Base-by-base conservation (phyloP, 108 stramenopile species). In the Cyclotella distinguenda region DNA sequence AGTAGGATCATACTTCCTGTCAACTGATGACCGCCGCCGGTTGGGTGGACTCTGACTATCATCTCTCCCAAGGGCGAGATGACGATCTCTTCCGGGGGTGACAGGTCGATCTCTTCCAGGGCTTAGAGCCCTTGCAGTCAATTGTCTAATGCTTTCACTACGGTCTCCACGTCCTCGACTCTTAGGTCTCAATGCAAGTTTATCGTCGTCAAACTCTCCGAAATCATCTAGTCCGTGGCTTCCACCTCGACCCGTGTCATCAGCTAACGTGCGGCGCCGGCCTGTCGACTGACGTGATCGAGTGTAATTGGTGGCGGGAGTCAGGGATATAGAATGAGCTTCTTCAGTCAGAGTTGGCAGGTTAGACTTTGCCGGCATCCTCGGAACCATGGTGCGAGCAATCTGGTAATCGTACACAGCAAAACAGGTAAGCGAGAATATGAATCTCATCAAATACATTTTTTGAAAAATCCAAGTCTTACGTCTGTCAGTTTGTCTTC, bases 401-500 rank as follows among this genome's bases (percentile, higher is more conserved):
- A 74, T 74, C 27, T 60, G 59, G 23, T 64, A n/a, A n/a, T n/a
- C n/a, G n/a, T n/a, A n/a, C n/a, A n/a, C n/a, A n/a, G n/a, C n/a
- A n/a, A n/a, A n/a, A n/a, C n/a, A n/a, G n/a, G n/a, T n/a, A n/a
- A n/a, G n/a, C n/a, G n/a, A n/a, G n/a, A n/a, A n/a, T n/a, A n/a
- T n/a, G n/a, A n/a, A n/a, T n/a, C n/a, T n/a, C n/a, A n/a, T n/a
- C n/a, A n/a, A n/a, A n/a, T n/a, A n/a, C n/a, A n/a, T n/a, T n/a
- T n/a, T n/a, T n/a, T n/a, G n/a, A n/a, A n/a, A n/a, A n/a, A n/a
- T n/a, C n/a, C n/a, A n/a, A n/a, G n/a, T n/a, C n/a, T n/a, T n/a
- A n/a, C n/a, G n/a, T n/a, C n/a, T n/a, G n/a, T 66, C 36, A 74
- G 23, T 50, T 67, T 58, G 9, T 74, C 74, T 26, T 74, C 74